Base-by-base conservation (phyloP, 1,284 basidiomycete genomes). In the Mycena citricolor region DNA sequence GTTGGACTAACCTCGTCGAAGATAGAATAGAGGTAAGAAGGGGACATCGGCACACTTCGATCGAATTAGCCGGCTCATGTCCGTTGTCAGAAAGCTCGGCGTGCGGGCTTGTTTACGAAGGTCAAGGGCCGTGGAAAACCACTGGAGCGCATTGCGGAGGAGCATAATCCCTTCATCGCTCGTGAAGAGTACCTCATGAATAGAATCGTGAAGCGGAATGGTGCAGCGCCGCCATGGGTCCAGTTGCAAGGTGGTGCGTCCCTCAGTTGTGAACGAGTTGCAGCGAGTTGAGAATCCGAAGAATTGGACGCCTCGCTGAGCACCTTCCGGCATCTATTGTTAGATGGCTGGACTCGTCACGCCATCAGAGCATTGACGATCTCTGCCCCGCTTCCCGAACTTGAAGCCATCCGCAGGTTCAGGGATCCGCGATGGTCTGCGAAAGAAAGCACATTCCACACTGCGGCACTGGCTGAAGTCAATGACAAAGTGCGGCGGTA, bases 201-300 rank as follows among this genome's bases (percentile, higher is more conserved):
- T 58, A 79, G 91, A 11, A 92, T 94, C 46, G 78, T 95, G 14
- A 86, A 91, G 57, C 71, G 82, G 28, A 89, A 93, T 57, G 90
- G 88, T 12, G 89, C 86, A 2, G 79, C 83, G 1, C 93, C 92
- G n/a, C 87, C 90, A 3, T 95, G 90, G 90, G 85, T 95, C 4
- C 91, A 94, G 63, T 58, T 93, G 24, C 92, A 94, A 63, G 69
- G 73, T 47, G 83, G 84, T 82, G 47, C 40, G 75, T 55, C 46
- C 22, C 32, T 32, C n/a, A n/a, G n/a, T n/a, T n/a, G n/a, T n/a
- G n/a, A n/a, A n/a, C n/a, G n/a, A n/a, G n/a, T n/a, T n/a, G n/a
- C n/a, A n/a, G n/a, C n/a, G n/a, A n/a, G n/a, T n/a, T n/a, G n/a
- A n/a, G n/a, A n/a, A n/a, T n/a, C n/a, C n/a, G 13, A 46, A 67